A percentile compares a stretch with the other conserved stretches of the same genome.
These are phyloP conservation scores for Torulaspora microellipsoides DNA, from an alignment of 805 yeast species.

Conservation along the genomic window DNA sequence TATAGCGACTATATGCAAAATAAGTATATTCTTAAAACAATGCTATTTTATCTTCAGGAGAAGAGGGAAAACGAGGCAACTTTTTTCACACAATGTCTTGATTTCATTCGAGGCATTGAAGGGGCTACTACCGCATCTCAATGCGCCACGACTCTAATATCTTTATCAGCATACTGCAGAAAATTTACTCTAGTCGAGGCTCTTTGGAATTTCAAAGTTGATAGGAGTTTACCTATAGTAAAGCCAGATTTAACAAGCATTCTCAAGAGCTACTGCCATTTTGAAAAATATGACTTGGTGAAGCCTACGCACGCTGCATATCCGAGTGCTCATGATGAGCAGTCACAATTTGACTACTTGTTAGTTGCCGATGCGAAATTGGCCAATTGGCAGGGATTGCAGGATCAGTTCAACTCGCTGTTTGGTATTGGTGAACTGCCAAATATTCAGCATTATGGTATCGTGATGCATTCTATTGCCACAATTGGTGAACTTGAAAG, in stretches of 20 bases:
- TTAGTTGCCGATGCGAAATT: slow-evolving; percentile 43
- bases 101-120: slow-evolving; percentile 5
- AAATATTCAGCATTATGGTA: slow-evolving; percentile 49
- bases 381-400: slow-evolving; percentile 52
- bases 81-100: slow-evolving; percentile 4
- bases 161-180: slow-evolving; percentile 14
- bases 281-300: slow-evolving; percentile 23
- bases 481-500: slow-evolving; percentile 43
- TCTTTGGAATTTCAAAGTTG: slow-evolving; percentile 35
- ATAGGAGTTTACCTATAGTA: slow-evolving; percentile 16
- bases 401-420: slow-evolving; percentile 51
- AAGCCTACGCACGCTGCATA: slow-evolving; percentile 35
- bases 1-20: slow-evolving; percentile 20
- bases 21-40: slow-evolving; percentile 15
- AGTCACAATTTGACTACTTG: slow-evolving; percentile 44
- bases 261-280: slow-evolving; percentile 22
- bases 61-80: not conserved
- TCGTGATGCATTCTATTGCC: slow-evolving; percentile 59
- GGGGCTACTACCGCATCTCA: slow-evolving; percentile 28
- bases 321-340: slow-evolving; percentile 41
- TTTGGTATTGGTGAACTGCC: slow-evolving; percentile 54
- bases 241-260: slow-evolving; percentile 24
- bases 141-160: slow-evolving; percentile 28
- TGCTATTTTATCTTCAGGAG: slow-evolving; percentile 18
- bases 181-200: slow-evolving; percentile 15